These are phyloP conservation scores for Yamadazyma tumulicola DNA, from an alignment of 805 yeast species.

Conservation along the genomic window DNA sequence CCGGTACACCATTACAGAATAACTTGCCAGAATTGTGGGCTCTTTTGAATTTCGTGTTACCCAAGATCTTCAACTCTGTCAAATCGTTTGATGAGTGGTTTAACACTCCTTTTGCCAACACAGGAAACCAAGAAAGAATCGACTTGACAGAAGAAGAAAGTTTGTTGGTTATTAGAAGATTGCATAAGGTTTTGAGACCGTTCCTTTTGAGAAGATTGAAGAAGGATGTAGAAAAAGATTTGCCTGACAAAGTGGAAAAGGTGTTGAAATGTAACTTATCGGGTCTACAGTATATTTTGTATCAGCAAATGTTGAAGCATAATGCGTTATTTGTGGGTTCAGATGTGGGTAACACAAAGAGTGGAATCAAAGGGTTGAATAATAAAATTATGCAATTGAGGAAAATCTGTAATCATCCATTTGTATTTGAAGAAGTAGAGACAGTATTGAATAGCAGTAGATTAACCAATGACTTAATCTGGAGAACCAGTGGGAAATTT, in stretches of 20 bases:
- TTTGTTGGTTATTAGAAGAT: constrained; percentile 73
- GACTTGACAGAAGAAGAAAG: constrained; percentile 86
- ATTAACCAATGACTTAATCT: constrained; percentile 61
- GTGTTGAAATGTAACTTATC: constrained; percentile 78
- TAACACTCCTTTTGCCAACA: constrained; percentile 82
- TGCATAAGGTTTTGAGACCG: constrained; percentile 83
- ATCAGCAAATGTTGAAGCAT: constrained; percentile 74
- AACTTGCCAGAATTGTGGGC: constrained; percentile 88
- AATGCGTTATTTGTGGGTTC: constrained; percentile 68
- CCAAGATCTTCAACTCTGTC: constrained; percentile 80
- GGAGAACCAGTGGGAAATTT: constrained; percentile 79
- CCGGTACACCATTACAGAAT: constrained; percentile 87
- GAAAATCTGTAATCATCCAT: constrained; percentile 85
- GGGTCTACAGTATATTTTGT: constrained; percentile 64
- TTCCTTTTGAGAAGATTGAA: constrained; percentile 79
- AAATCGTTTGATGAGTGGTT: constrained; percentile 89
- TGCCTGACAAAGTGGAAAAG: constrained; percentile 81
- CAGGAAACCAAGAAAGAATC: constrained; percentile 77
- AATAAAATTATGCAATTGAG: constrained; percentile 83
- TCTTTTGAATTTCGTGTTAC: constrained; percentile 72
- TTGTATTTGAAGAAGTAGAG: constrained; percentile 81
- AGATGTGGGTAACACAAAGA: constrained; percentile 54
- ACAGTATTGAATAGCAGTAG: constrained; percentile 60
- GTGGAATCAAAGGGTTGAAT: constrained; percentile 73
- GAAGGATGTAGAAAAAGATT: constrained; percentile 82